Evolutionary conservation across 176 grass and related monocot species (phyloP).

Genomic region (Ananas comosus): DNA sequence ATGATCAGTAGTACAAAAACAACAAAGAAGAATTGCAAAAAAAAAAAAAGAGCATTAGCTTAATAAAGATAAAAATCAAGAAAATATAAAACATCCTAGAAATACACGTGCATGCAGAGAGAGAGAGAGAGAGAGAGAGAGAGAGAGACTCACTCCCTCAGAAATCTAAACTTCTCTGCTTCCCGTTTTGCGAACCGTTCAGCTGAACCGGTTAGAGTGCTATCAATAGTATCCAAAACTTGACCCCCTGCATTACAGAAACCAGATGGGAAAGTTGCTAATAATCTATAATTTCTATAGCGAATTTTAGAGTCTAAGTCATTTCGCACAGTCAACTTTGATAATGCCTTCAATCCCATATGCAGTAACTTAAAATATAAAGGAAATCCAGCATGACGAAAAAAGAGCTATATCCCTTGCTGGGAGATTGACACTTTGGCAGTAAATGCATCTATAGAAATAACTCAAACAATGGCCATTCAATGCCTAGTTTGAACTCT

Average conservation of each 20-base stretch:
- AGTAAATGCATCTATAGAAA: neutral
- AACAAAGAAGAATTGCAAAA: constrained; percentile 6
- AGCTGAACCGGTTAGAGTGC: constrained; percentile 39
- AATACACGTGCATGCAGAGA: neutral
- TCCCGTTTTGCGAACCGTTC: constrained; percentile 72
- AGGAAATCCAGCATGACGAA: neutral
- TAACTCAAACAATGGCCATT: too few species aligned
- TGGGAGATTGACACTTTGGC: neutral
- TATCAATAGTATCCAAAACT: constrained; percentile 16
- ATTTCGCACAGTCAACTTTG: neutral
- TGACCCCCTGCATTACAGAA: constrained; percentile 37
- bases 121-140: neutral
- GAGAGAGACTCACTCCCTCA: constrained; percentile 52
- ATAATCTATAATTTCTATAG: neutral
- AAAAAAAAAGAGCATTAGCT: constrained; percentile 4
- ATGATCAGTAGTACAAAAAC: constrained; percentile 14
- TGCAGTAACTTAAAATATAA: neutral
- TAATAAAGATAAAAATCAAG: neutral
- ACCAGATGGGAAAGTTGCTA: neutral
- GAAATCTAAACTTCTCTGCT: constrained; percentile 69
- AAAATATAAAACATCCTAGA: constrained; percentile 2
- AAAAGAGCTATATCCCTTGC: neutral
- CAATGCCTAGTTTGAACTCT: neutral
- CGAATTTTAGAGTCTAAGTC: constrained; percentile 1
- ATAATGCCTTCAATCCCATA: neutral